Conservation (phyloP, 331 rosid genomes). For the Pyracantha coccinea region DNA sequence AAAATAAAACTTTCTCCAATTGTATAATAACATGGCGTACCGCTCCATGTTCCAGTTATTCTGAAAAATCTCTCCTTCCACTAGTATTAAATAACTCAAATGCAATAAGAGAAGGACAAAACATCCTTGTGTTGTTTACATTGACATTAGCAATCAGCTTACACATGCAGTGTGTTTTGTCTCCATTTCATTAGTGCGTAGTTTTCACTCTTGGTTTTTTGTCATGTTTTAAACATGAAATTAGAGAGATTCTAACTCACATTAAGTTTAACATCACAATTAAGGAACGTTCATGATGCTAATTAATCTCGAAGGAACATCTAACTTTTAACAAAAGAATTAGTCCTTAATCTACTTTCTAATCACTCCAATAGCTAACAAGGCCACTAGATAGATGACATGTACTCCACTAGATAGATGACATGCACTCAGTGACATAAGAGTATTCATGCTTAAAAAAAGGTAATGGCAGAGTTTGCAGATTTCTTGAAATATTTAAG, state of each 20-base stretch:
- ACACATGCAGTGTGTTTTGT: conserved; percentile 9
- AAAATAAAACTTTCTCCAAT: too few relatives aligned
- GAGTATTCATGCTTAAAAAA: neutral
- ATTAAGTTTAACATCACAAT: neutral
- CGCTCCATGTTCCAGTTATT: too few relatives aligned
- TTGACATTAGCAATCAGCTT: neutral
- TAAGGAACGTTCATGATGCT: neutral
- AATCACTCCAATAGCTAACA: neutral
- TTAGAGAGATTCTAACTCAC: neutral
- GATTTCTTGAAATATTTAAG: neutral
- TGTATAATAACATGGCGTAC: too few relatives aligned
- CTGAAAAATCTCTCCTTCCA: too few relatives aligned
- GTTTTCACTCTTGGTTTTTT: conserved; percentile 14
- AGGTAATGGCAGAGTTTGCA: neutral
- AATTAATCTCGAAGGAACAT: neutral
- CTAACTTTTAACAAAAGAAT: conserved; percentile 1
- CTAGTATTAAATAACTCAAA: conserved; percentile 1
- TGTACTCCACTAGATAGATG: neutral
- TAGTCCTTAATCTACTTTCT: conserved; percentile 4
- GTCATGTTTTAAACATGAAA: neutral
- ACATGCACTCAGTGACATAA: conserved; percentile 9
- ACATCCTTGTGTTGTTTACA: conserved; percentile 22
- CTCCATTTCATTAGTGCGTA: conserved; percentile 25
- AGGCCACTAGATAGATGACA: conserved; percentile 1
- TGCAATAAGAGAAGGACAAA: conserved; percentile 23